Evolutionary conservation across 2,329 filamentous ascomycete genomes (phyloP), one percentile per base, ranked within the genome.

Genomic region (Ambrosiella cleistominuta): DNA sequence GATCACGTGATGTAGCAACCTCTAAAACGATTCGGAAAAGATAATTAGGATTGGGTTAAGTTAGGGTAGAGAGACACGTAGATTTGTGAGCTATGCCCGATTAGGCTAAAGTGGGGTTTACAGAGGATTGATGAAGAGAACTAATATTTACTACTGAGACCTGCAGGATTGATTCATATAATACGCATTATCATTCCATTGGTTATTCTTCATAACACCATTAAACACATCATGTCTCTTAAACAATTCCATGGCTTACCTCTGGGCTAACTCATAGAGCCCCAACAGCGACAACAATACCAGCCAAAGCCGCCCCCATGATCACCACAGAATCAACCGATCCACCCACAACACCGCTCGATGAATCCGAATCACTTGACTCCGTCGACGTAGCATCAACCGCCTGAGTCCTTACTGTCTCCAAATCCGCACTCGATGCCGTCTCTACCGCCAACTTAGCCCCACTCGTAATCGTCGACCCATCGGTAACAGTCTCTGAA

Each of bases 381-480:
- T 54, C 58, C 19, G 61, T 62, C 4, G 55, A 54, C 1, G 58
- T 57, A 36, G 45, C 62, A 47, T 60, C 60, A 38, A 62, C 61
- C 5, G 59, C 62, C 42, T 64, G 59, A 8, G 64, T 66, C 19
- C 63, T 63, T 11, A 62, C 37, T 1, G 62, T 63, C 37, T 55
- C 58, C 40, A 60, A 39, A 40, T 63, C 61, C 11, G 52, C 61
- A 9, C 58, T 63, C 8, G 53, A 50, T 1, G 62, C 62, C 35
- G 61, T 54, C 54, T 62, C 62, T 13, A 63, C 27, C 12, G 56
- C 56, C 27, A 58, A 38, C 12, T 57, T 50, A 11, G 62, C 61
- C 5, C 58, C 59, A 50, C 54, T 42, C 35, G 61, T 60, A 39
- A 62, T 54, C 19, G 59, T 62, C 5, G 57, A 35, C n/a, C 61